These are phyloP conservation scores for Saturnispora sekii DNA, from an alignment of 805 yeast species.

Conservation along the genomic window DNA sequence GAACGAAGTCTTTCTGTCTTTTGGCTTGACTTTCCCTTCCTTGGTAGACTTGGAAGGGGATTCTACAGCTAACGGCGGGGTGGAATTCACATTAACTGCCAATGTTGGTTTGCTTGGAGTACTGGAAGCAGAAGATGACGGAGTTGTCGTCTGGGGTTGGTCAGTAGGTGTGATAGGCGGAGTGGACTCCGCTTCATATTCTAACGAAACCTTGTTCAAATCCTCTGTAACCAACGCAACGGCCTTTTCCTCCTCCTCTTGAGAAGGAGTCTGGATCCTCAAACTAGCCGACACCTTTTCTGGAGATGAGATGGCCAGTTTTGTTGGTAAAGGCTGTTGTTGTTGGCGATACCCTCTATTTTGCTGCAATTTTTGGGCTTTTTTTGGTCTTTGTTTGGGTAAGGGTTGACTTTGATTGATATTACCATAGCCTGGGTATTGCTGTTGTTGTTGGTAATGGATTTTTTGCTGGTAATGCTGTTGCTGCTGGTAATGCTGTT, in stretches of 20 bases:
- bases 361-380: background rate
- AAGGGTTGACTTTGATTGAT: constrained; percentile 1
- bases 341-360: background rate
- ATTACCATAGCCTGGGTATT: background rate
- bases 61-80: background rate
- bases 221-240: too few species aligned
- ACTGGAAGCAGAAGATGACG: background rate
- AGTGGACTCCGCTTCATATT: too few species aligned
- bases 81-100: background rate
- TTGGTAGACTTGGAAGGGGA: constrained; percentile 3
- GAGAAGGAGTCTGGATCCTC: too few species aligned
- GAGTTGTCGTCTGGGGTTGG: too few species aligned
- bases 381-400: background rate
- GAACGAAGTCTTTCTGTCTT: constrained; percentile 12
- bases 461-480: constrained; percentile 5
- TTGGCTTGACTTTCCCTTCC: constrained; percentile 8
- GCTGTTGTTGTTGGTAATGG: constrained; percentile 10
- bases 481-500: constrained; percentile 2
- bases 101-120: background rate
- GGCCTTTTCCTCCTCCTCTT: too few species aligned
- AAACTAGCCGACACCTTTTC: too few species aligned
- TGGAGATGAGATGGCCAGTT: background rate
- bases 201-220: too few species aligned
- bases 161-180: too few species aligned
- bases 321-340: background rate